phyloP scores from a whole-genome alignment of 2,329 filamentous ascomycete species.

The Pseudophaeomoniella oleicola region DNA sequence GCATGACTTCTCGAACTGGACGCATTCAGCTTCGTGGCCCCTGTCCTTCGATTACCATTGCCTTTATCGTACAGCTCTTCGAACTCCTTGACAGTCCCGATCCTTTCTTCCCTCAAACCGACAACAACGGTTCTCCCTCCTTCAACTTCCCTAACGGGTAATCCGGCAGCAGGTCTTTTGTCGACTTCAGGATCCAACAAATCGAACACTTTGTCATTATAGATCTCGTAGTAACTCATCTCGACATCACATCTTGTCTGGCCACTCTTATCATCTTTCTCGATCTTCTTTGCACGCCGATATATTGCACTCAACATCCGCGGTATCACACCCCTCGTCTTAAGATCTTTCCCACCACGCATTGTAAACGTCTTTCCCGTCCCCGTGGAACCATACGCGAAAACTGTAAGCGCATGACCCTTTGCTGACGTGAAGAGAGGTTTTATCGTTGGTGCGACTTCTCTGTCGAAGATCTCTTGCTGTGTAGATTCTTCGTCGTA shows the following conservation, averaged over 20 bases:
- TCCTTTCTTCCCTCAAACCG: slow-evolving; percentile 68
- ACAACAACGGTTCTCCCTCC: slow-evolving; percentile 78
- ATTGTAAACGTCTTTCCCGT: slow-evolving; percentile 95
- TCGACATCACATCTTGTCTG: slow-evolving; percentile 57
- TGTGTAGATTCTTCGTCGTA: slow-evolving; percentile 71
- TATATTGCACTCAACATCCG: slow-evolving; percentile 75
- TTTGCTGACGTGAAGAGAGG: slow-evolving; percentile 56
- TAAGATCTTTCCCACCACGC: slow-evolving; percentile 75
- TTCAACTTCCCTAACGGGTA: slow-evolving; percentile 65
- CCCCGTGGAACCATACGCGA: slow-evolving; percentile 85
- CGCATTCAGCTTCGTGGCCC: slow-evolving; percentile 77
- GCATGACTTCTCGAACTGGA: slow-evolving; percentile 84
- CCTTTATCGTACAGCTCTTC: slow-evolving; percentile 81
- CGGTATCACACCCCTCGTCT: slow-evolving; percentile 78
- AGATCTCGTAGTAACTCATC: slow-evolving; percentile 91
- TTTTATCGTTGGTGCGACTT: slow-evolving; percentile 83
- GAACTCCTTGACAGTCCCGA: slow-evolving; percentile 76
- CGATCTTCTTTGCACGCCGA: slow-evolving; percentile 68
- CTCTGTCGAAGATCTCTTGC: slow-evolving; percentile 74
- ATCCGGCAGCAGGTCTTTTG: slow-evolving; percentile 65
- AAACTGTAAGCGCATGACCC: slow-evolving; percentile 76
- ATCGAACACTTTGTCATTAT: slow-evolving; percentile 91
- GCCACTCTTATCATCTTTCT: slow-evolving; percentile 55
- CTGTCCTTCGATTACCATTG: slow-evolving; percentile 79
- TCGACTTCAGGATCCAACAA: slow-evolving; percentile 61